Evolutionary conservation across 176 grass and related monocot genomes (phyloP).

Genomic region (Triticum dicoccoides): DNA sequence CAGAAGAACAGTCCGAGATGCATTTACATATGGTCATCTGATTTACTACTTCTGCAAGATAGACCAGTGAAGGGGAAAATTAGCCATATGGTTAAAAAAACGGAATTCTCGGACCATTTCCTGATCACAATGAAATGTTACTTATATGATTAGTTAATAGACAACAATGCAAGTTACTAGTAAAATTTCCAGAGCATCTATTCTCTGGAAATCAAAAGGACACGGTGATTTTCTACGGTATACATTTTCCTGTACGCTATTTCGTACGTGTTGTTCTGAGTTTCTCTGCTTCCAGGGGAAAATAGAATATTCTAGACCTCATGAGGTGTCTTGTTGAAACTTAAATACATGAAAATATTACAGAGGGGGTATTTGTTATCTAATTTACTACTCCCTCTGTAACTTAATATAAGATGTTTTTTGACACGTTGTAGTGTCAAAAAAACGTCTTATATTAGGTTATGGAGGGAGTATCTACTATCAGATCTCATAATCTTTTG

Average conservation of each 20-base stretch:
- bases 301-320: neutral
- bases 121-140: neutral
- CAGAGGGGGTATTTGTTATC: no score
- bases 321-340: neutral
- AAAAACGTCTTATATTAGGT: no score
- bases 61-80: neutral
- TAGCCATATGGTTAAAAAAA: neutral
- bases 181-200: no score
- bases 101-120: neutral
- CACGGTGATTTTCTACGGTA: neutral
- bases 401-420: no score
- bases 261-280: neutral
- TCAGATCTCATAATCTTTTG: conserved; percentile 4
- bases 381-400: neutral
- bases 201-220: neutral
- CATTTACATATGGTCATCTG: neutral
- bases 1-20: neutral
- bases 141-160: neutral
- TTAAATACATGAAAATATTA: neutral
- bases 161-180: neutral
- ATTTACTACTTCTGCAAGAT: conserved; percentile 10
- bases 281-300: neutral
- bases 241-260: neutral
- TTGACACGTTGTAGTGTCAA: no score
- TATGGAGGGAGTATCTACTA: neutral